These are phyloP conservation scores for Phycomyces blakesleeanus DNA, from an alignment of 192 early-diverging fungal genomes.

Conservation along the genomic window DNA sequence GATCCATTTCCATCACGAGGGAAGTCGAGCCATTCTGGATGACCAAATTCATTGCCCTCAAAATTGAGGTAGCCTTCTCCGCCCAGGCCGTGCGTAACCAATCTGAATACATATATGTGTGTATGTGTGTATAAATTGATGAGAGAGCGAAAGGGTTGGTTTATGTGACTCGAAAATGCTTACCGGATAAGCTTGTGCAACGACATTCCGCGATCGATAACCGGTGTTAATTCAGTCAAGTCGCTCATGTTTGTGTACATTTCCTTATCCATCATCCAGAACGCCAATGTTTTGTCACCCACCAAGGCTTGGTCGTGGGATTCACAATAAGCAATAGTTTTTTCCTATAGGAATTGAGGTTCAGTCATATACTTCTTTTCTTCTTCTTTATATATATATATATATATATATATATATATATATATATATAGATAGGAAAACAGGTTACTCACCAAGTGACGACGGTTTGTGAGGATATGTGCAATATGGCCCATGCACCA, in stretches of 20 bases:
- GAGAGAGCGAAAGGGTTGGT: neutral
- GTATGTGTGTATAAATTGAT: neutral
- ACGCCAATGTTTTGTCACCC: conserved; percentile 96
- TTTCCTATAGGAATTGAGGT: conserved; percentile 69
- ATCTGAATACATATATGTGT: too few relatives aligned
- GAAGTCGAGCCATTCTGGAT: conserved; percentile 99
- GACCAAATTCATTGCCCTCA: conserved; percentile 98
- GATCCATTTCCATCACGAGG: conserved; percentile 88
- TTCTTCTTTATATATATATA: too few relatives aligned
- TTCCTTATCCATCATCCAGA: conserved; percentile 99
- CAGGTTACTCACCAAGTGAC: conserved; percentile 57
- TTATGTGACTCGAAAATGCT: neutral
- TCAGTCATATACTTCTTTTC: neutral
- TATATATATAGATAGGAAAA: too few relatives aligned
- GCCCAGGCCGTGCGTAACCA: conserved; percentile 85
- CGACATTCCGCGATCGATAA: conserved; percentile 91
- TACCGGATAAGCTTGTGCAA: conserved; percentile 96
- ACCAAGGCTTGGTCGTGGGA: conserved; percentile 98
- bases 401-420: too few relatives aligned
- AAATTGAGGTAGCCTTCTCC: conserved; percentile 97
- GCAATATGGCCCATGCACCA: conserved; percentile 88
- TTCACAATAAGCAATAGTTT: conserved; percentile 93
- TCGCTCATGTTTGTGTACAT: conserved; percentile 97
- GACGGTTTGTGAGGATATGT: conserved; percentile 86
- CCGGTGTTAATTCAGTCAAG: conserved; percentile 71